Evolutionary conservation across 805 yeast genomes (phyloP).

Genomic region (Saturnispora bothae): DNA sequence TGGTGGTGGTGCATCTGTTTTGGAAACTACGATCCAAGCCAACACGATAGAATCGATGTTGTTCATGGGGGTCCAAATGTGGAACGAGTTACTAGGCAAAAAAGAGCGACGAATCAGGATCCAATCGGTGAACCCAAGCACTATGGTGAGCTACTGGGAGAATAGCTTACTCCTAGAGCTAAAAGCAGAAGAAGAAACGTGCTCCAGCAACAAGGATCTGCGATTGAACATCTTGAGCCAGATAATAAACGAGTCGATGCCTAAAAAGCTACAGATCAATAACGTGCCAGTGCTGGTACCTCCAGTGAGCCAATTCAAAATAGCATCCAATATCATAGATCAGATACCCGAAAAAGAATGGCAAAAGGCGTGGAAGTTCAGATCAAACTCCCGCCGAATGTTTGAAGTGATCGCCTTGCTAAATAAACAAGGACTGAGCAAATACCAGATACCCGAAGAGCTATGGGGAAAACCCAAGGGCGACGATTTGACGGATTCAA

Average conservation of each 20-base stretch:
- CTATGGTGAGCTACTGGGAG: constrained; percentile 27
- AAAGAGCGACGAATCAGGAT: background rate
- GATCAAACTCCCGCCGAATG: constrained; percentile 17
- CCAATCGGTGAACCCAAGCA: constrained; percentile 9
- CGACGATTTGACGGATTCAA: constrained; percentile 58
- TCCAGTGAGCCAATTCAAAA: background rate
- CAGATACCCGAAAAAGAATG: constrained; percentile 4
- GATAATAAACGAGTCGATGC: constrained; percentile 5
- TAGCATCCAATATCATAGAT: constrained; percentile 1
- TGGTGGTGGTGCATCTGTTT: constrained; percentile 33
- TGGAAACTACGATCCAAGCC: constrained; percentile 41
- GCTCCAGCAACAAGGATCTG: constrained; percentile 7
- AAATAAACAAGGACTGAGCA: constrained; percentile 14
- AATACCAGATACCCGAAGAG: constrained; percentile 10
- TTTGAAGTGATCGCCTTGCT: constrained; percentile 20
- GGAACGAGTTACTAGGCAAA: constrained; percentile 4
- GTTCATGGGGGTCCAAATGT: constrained; percentile 12
- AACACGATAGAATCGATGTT: constrained; percentile 46
- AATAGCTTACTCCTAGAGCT: background rate
- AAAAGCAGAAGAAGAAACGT: background rate
- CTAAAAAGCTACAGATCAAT: background rate
- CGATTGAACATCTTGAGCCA: constrained; percentile 8
- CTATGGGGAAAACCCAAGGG: constrained; percentile 29
- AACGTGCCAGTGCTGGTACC: background rate
- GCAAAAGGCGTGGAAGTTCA: constrained; percentile 11